Evolutionary conservation across 805 yeast genomes (phyloP).

Genomic region (Candida arabinofermentans): DNA sequence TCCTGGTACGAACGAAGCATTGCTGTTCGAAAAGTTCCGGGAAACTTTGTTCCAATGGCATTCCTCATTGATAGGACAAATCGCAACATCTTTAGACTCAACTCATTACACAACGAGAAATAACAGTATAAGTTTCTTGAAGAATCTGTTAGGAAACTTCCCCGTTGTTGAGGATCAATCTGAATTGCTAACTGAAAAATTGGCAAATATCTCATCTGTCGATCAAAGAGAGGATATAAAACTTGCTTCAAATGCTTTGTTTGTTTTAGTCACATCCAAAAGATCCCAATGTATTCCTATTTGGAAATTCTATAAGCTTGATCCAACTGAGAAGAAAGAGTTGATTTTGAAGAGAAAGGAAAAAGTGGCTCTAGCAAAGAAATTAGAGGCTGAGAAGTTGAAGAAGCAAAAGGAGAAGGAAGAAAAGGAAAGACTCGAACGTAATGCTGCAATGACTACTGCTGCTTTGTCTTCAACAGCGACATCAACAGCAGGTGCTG

Average conservation of each 20-base stretch:
- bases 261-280: slow-evolving; percentile 60
- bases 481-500: not conserved
- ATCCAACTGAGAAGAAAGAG: slow-evolving; percentile 37
- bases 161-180: slow-evolving; percentile 71
- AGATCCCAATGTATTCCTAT: slow-evolving; percentile 45
- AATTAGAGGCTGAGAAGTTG: slow-evolving; percentile 14
- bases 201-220: slow-evolving; percentile 42
- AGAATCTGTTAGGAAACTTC: slow-evolving; percentile 52
- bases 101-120: slow-evolving; percentile 73
- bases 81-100: slow-evolving; percentile 40
- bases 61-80: slow-evolving; percentile 38
- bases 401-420: slow-evolving; percentile 15
- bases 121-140: slow-evolving; percentile 75
- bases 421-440: slow-evolving; percentile 3
- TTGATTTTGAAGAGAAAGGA: slow-evolving; percentile 23
- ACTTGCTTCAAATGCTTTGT: slow-evolving; percentile 67
- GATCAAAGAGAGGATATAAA: slow-evolving; percentile 80
- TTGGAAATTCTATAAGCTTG: slow-evolving; percentile 54
- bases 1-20: slow-evolving; percentile 17
- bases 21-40: slow-evolving; percentile 35
- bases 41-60: slow-evolving; percentile 54
- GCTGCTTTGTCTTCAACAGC: slow-evolving; percentile 4
- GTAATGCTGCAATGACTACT: slow-evolving; percentile 9
- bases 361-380: slow-evolving; percentile 11
- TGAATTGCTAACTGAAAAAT: slow-evolving; percentile 40